Evolutionary conservation across 2,329 filamentous ascomycete species (phyloP).

Genomic region (Botrytis squamosa): DNA sequence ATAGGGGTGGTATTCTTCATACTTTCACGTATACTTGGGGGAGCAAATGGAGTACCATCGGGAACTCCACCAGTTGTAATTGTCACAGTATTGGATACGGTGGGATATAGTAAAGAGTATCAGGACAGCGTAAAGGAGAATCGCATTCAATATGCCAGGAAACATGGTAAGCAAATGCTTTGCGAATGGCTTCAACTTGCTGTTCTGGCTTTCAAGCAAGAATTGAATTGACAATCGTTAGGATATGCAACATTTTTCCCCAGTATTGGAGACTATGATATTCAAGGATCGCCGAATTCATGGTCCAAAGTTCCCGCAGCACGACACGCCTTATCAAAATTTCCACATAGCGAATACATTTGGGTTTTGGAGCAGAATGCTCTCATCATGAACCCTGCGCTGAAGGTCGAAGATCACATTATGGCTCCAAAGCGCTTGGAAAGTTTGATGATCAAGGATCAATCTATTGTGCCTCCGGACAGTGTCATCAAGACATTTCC

Average conservation of each 20-base stretch:
- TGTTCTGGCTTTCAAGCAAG: constrained; percentile 4
- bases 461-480: constrained; percentile 87
- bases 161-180: constrained; percentile 65
- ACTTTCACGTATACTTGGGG: constrained; percentile 44
- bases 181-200: constrained; percentile 2
- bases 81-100: constrained; percentile 77
- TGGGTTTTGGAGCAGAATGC: constrained; percentile 86
- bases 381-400: constrained; percentile 80
- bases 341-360: constrained; percentile 74
- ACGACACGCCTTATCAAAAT: constrained; percentile 81
- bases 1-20: constrained; percentile 55
- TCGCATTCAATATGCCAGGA: constrained; percentile 76
- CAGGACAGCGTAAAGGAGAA: constrained; percentile 76
- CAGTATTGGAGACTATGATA: constrained; percentile 71
- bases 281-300: constrained; percentile 56
- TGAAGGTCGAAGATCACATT: constrained; percentile 69
- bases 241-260: constrained; percentile 86
- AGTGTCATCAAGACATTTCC: constrained; percentile 94
- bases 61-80: constrained; percentile 68
- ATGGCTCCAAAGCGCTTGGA: constrained; percentile 68
- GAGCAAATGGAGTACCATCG: constrained; percentile 43
- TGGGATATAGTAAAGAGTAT: constrained; percentile 63
- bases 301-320: constrained; percentile 83
- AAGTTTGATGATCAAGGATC: constrained; percentile 77
- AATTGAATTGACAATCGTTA: constrained; percentile 41